These are phyloP conservation scores for Protomyces arabidopsidicola DNA, from an alignment of 1,139 yeast species.

Conservation along the genomic window DNA sequence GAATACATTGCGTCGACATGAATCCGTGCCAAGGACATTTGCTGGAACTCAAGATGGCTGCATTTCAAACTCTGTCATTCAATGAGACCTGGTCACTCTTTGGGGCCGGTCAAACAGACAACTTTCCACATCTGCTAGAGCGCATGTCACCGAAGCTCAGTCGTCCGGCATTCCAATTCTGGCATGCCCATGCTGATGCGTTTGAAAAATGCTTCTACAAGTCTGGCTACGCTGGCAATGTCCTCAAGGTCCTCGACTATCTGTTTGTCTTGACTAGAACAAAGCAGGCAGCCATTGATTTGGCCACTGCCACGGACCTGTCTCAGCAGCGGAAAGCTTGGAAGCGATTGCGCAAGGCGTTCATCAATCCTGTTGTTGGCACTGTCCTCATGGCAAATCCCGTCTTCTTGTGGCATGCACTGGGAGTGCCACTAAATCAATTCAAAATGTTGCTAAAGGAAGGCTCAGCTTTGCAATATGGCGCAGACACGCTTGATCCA, in stretches of 20 bases:
- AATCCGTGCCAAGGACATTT: slow-evolving; percentile 80
- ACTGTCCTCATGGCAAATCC: slow-evolving; percentile 72
- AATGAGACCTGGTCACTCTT: slow-evolving; percentile 68
- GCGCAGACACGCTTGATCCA: slow-evolving; percentile 75
- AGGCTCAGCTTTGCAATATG: slow-evolving; percentile 59
- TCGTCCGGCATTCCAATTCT: slow-evolving; percentile 73
- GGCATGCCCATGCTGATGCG: slow-evolving; percentile 63
- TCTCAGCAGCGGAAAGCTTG: slow-evolving; percentile 61
- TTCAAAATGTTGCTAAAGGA: slow-evolving; percentile 64
- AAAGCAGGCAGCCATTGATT: slow-evolving; percentile 48
- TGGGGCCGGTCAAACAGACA: slow-evolving; percentile 64
- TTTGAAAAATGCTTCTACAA: slow-evolving; percentile 55
- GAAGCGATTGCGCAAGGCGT: slow-evolving; percentile 61
- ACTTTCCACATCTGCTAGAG: slow-evolving; percentile 49
- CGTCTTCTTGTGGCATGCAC: slow-evolving; percentile 75
- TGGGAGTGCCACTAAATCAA: slow-evolving; percentile 81
- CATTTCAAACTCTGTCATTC: slow-evolving; percentile 55
- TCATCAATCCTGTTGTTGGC: slow-evolving; percentile 66
- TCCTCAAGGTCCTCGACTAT: slow-evolving; percentile 60
- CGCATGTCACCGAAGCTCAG: slow-evolving; percentile 66
- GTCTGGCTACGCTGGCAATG: slow-evolving; percentile 86
- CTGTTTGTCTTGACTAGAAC: slow-evolving; percentile 58
- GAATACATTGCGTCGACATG: slow-evolving; percentile 79
- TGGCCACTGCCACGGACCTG: slow-evolving; percentile 57
- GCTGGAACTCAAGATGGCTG: slow-evolving; percentile 70